These are phyloP conservation scores for Russula emetica DNA, from an alignment of 768 basidiomycete species.

Conservation along the genomic window DNA sequence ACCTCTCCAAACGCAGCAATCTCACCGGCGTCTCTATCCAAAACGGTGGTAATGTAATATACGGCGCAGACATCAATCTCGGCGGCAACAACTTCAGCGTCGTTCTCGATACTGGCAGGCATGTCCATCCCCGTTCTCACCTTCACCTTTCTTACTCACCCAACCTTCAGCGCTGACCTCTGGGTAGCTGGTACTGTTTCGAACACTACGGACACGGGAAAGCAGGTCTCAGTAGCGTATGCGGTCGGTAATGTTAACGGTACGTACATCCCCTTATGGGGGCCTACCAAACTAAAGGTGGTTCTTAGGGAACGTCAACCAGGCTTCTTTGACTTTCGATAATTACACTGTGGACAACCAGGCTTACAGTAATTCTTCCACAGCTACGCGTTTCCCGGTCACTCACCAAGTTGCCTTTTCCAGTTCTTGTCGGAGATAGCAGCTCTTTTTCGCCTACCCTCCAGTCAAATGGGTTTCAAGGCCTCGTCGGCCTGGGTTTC, in stretches of 20 bases:
- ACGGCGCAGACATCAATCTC: constrained; percentile 67
- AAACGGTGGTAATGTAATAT: constrained; percentile 70
- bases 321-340: constrained; percentile 51
- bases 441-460: constrained; percentile 61
- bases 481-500: constrained; percentile 75
- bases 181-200: constrained; percentile 61
- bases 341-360: constrained; percentile 56
- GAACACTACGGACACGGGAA: constrained; percentile 51
- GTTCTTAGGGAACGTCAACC: constrained; percentile 50
- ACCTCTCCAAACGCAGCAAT: constrained; percentile 13
- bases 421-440: constrained; percentile 62
- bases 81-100: constrained; percentile 55
- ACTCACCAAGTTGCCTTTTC: not conserved
- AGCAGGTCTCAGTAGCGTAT: constrained; percentile 53
- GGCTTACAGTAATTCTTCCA: constrained; percentile 52
- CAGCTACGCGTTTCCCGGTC: not conserved
- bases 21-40: constrained; percentile 41
- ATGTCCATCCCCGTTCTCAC: constrained; percentile 16
- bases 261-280: constrained; percentile 32
- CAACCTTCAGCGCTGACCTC: constrained; percentile 56
- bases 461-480: constrained; percentile 57
- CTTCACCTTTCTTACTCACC: constrained; percentile 6
- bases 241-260: constrained; percentile 66
- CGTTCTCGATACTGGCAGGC: constrained; percentile 78
- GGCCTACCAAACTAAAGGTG: not conserved